A percentile compares a stretch with the other conserved stretches of the same genome.
These are phyloP conservation scores for Penicillium decumbens DNA, from an alignment of 2,329 filamentous ascomycete genomes.

Conservation along the genomic window DNA sequence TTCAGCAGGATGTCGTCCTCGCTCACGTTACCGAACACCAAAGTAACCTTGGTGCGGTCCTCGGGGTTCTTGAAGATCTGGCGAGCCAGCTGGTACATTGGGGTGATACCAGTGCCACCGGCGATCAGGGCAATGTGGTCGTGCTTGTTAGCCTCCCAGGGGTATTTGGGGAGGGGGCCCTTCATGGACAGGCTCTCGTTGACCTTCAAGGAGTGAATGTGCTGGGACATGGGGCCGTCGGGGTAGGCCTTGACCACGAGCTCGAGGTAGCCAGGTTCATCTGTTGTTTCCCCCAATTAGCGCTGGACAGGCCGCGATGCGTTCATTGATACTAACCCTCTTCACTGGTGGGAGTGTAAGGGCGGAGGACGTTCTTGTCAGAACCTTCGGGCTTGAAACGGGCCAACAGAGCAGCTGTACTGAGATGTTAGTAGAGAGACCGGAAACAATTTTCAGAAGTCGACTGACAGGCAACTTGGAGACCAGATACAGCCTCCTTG, in stretches of 20 bases:
- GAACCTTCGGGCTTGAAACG: slow-evolving; percentile 82
- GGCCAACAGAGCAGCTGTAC: slow-evolving; percentile 69
- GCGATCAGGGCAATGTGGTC: slow-evolving; percentile 67
- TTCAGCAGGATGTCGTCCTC: slow-evolving; percentile 91
- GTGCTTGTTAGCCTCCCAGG: slow-evolving; percentile 88
- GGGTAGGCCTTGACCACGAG: slow-evolving; percentile 90
- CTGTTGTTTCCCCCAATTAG: slow-evolving; percentile 41
- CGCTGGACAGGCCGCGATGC: neutral
- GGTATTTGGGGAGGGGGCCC: slow-evolving; percentile 91
- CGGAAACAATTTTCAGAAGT: neutral
- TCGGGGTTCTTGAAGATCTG: slow-evolving; percentile 93
- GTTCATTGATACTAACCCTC: slow-evolving; percentile 57
- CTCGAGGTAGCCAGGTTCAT: slow-evolving; percentile 73
- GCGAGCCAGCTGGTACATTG: slow-evolving; percentile 92
- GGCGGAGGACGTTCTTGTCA: slow-evolving; percentile 81
- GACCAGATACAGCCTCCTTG: slow-evolving; percentile 74
- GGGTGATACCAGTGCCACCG: slow-evolving; percentile 95
- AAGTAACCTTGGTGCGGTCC: slow-evolving; percentile 95
- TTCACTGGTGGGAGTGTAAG: slow-evolving; percentile 88
- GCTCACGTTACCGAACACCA: slow-evolving; percentile 84
- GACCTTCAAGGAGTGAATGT: slow-evolving; percentile 76
- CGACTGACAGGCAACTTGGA: slow-evolving; percentile 66
- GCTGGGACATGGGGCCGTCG: slow-evolving; percentile 82
- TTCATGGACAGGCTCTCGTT: slow-evolving; percentile 86
- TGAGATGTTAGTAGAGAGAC: slow-evolving; percentile 8